Percentiles rank a stretch among this genome's conserved stretches.
These are phyloP conservation scores for Rhizopogon sp. DNA, from an alignment of 768 basidiomycete species.

Conservation along the genomic window DNA sequence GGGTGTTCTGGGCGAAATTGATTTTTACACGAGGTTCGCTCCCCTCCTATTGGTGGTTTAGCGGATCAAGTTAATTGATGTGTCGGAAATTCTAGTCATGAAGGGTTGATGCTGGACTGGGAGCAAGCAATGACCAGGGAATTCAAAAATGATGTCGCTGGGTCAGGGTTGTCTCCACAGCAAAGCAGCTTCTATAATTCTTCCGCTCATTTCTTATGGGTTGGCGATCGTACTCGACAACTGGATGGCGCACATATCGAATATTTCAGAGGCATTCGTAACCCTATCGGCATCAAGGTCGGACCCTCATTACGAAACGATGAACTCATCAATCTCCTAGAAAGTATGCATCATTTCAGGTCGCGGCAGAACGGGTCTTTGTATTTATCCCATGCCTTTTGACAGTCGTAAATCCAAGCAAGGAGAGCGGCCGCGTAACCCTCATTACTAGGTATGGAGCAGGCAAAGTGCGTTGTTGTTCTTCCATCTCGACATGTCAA, in stretches of 20 bases:
- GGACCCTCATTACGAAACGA: constrained; percentile 81
- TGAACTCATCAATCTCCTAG: constrained; percentile 72
- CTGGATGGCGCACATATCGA: constrained; percentile 92
- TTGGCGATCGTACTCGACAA: constrained; percentile 93
- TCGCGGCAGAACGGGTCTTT: not conserved
- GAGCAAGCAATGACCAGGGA: constrained; percentile 87
- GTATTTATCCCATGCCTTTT: not conserved
- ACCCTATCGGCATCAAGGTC: constrained; percentile 95
- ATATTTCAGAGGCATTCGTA: constrained; percentile 88
- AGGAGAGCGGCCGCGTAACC: constrained; percentile 78
- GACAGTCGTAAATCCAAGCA: constrained; percentile 82
- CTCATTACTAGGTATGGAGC: constrained; percentile 95
- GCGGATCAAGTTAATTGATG: not conserved
- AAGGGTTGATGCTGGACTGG: constrained; percentile 89
- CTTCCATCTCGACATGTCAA: not conserved
- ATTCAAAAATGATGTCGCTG: constrained; percentile 21
- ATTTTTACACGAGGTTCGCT: constrained; percentile 84
- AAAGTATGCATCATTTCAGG: constrained; percentile 47
- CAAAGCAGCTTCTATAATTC: constrained; percentile 73
- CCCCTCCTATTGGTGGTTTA: not conserved
- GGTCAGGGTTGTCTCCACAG: not conserved
- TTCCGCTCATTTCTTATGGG: constrained; percentile 94
- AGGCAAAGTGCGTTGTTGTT: constrained; percentile 48
- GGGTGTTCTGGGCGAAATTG: constrained; percentile 78
- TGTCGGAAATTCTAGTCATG: constrained; percentile 52